Conservation (phyloP, 805 yeast genomes). For the Hanseniaspora lindneri region DNA sequence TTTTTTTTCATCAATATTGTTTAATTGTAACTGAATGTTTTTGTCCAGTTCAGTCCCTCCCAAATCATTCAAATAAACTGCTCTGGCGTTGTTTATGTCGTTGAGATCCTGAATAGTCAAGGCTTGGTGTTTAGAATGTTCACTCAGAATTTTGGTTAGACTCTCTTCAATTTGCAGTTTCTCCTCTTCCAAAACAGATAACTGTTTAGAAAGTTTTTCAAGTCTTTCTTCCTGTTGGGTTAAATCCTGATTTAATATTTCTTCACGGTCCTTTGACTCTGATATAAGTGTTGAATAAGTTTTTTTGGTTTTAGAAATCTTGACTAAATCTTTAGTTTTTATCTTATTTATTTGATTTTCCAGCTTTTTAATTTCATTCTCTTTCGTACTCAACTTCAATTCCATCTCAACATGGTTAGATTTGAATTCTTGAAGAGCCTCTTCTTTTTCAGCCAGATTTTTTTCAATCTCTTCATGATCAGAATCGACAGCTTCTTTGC, state of each 20-base stretch:
- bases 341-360: neutral
- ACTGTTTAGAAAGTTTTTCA: neutral
- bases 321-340: slow-evolving; percentile 1
- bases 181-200: neutral
- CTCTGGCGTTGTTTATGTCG: slow-evolving; percentile 2
- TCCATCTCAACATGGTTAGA: slow-evolving; percentile 4
- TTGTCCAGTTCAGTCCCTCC: slow-evolving; percentile 8
- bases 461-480: slow-evolving; percentile 8
- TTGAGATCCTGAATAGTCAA: neutral
- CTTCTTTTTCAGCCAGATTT: neutral
- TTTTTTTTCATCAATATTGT: slow-evolving; percentile 13
- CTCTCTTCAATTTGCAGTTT: neutral
- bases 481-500: slow-evolving; percentile 18
- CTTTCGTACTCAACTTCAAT: neutral
- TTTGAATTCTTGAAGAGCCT: neutral
- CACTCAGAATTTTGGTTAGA: neutral
- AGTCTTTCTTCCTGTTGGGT: neutral
- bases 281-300: neutral
- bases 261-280: neutral
- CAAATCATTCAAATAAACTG: neutral
- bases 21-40: neutral
- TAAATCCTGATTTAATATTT: slow-evolving; percentile 1
- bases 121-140: neutral
- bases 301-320: slow-evolving; percentile 1
- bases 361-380: neutral